Base-by-base conservation (phyloP, 1,284 basidiomycete genomes). In the Cryptococcus hybrid region DNA sequence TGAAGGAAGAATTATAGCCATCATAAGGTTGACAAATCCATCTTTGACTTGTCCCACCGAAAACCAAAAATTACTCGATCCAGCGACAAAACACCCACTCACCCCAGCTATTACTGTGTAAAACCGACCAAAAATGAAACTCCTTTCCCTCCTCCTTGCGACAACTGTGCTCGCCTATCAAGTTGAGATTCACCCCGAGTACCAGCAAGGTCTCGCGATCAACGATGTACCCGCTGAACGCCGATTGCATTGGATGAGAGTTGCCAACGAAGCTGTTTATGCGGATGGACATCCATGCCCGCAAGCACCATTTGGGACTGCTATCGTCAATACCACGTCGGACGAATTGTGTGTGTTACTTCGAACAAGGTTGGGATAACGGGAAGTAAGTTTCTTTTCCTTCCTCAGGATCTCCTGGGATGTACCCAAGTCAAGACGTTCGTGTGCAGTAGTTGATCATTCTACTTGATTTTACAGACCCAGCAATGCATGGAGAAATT, bases 401-500 rank as follows among this genome's bases (percentile, higher is more conserved):
- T 15, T 38, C 40, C 44, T 15, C n/a, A 35, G 12, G 35, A 30
- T 18, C 18, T 18, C 12, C 15, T 34, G 11, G 39, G 24, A 6
- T 30, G 15, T 40, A 34, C 47, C 12, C 15, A 3, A n/a, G 45
- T 13, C 15, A 43, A 24, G 8, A 48, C 38, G 30, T 12, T 18
- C 18, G 37, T 15, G 43, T 45, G 43, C n/a, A 45, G 43, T 24
- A 15, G 43, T 15, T 45, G 24, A 45, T 13, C 7, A 13, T 18
- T 18, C 18, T 18, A 18, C 18, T 18, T 18, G 18, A 18, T 18
- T 18, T 18, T 11, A 18, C 30, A 68, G 66, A 68, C 48, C 67
- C 67, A 0, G 58, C 67, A 34, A 66, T 68, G 63, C 67, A 68
- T 48, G 67, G 67, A 11, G 67, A 68, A 54, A 65, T 68, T 45